These are phyloP conservation scores for Solanum chacoense DNA, from an alignment of 305 asterid species.

Conservation along the genomic window DNA sequence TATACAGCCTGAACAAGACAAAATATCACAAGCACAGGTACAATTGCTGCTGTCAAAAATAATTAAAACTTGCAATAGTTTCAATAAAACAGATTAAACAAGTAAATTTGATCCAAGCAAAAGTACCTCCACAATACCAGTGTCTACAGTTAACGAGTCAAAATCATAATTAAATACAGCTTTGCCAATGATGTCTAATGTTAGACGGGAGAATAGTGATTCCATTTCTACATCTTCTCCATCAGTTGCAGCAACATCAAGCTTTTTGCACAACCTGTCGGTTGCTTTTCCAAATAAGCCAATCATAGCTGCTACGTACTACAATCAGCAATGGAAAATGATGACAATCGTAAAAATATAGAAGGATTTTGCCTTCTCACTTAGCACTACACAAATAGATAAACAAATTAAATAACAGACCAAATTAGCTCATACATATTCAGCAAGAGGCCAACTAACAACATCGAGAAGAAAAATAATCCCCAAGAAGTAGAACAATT, in stretches of 20 bases:
- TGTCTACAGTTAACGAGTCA: slow-evolving; percentile 77
- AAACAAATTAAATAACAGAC: neutral
- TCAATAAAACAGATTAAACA: neutral
- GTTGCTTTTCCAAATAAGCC: slow-evolving; percentile 84
- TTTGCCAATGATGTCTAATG: slow-evolving; percentile 92
- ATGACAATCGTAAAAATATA: neutral
- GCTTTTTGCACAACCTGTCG: slow-evolving; percentile 71
- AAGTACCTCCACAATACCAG: slow-evolving; percentile 87
- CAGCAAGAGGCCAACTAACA: neutral
- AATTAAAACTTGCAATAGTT: neutral
- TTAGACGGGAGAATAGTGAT: slow-evolving; percentile 94
- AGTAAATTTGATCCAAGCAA: neutral
- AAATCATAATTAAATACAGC: slow-evolving; percentile 96
- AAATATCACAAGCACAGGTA: neutral
- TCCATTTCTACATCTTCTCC: slow-evolving; percentile 98
- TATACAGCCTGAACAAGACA: slow-evolving; percentile 76
- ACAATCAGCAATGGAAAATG: slow-evolving; percentile 6
- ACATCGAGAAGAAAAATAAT: neutral
- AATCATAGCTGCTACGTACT: slow-evolving; percentile 95
- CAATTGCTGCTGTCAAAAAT: neutral
- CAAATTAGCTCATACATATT: neutral
- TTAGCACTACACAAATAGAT: neutral
- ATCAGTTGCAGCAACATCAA: slow-evolving; percentile 83
- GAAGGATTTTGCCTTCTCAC: slow-evolving; percentile 1
- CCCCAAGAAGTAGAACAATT: neutral